Evolutionary conservation across 2,329 filamentous ascomycete genomes (phyloP), one percentile per base, ranked within the genome.

Genomic region (Claviceps sp.): DNA sequence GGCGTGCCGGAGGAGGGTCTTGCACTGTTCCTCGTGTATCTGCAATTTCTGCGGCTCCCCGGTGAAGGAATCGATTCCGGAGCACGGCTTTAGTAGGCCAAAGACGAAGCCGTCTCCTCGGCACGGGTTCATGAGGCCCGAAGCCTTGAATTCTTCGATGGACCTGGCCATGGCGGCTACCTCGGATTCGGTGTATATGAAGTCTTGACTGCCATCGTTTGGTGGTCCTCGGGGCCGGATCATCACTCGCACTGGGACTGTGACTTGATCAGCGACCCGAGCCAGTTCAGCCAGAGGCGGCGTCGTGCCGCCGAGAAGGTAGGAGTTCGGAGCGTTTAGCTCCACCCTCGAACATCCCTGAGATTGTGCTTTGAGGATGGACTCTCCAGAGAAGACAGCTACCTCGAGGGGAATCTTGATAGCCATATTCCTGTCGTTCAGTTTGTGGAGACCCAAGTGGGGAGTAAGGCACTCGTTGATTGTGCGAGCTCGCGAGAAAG

Each of bases 91-190:
- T 13, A 80, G 55, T 2, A 75, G 62, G 4, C 77, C 77, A 56
- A 81, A 78, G 7, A 81, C 77, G 56, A 81, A 81, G 1, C 75
- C 76, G 55, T 81, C 78, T 4, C 75, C 75, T 14, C 67, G 65
- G 1, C 58, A 56, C 0, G 62, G 56, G 26, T 67, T 58, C 50
- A 80, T 59, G 3, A 69, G 53, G 0, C 67, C 67, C 0, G 66
- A 59, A 0, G 57, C 57, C 47, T 65, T 68, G 59, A 78, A 70
- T 0, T 46, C 54, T 0, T 16, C 47, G 9, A 80, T 70, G 7
- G 63, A 57, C 2, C 56, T 51, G 42, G 57, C 57, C 77, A 81
- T 81, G 5, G 54, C 34, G 9, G 59, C 57, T 5, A 75, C 58
- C 58, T 81, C 75, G 2, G 54, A 57, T 9, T 64, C 58, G 0